Evolutionary conservation across 495 filamentous ascomycete genomes (phyloP).

Genomic region (Staphylotrichum tortipilum): DNA sequence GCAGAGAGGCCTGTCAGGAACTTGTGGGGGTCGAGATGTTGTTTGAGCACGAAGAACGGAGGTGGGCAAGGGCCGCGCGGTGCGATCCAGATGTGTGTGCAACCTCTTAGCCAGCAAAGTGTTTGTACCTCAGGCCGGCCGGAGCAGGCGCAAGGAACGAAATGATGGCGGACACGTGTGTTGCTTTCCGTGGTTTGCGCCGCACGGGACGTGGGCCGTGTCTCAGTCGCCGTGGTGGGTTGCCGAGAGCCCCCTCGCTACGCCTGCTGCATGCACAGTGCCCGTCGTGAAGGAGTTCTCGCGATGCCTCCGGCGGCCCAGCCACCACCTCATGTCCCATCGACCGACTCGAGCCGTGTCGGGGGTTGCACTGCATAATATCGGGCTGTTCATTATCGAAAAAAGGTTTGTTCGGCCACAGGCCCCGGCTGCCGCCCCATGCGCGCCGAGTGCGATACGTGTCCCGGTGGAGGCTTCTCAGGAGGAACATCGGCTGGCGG

Average conservation of each 20-base stretch:
- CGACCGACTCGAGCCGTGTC: slow-evolving; percentile 2
- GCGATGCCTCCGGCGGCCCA: not conserved
- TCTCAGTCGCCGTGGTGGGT: not conserved
- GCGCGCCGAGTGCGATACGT: not conserved
- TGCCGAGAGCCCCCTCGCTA: not conserved
- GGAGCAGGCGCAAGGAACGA: no score
- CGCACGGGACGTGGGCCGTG: slow-evolving; percentile 2
- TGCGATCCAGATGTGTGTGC: no score
- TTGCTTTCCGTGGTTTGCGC: slow-evolving; percentile 3
- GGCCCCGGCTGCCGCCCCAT: not conserved
- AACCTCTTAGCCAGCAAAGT: no score
- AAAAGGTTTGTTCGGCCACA: not conserved
- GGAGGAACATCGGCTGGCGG: no score
- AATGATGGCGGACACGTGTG: slow-evolving; percentile 2
- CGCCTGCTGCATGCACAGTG: slow-evolving; percentile 1
- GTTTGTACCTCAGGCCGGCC: no score
- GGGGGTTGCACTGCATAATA: slow-evolving; percentile 11
- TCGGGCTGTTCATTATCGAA: not conserved
- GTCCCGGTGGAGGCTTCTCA: no score
- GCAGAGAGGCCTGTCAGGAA: no score
- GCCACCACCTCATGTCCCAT: slow-evolving; percentile 5
- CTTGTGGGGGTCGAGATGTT: no score
- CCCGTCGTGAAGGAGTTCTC: not conserved
- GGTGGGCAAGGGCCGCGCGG: no score
- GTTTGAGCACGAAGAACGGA: no score